Evolutionary conservation across 2,329 filamentous ascomycete genomes (phyloP), one percentile per base, ranked within the genome.

Genomic region (Pestalotiopsis sp.): DNA sequence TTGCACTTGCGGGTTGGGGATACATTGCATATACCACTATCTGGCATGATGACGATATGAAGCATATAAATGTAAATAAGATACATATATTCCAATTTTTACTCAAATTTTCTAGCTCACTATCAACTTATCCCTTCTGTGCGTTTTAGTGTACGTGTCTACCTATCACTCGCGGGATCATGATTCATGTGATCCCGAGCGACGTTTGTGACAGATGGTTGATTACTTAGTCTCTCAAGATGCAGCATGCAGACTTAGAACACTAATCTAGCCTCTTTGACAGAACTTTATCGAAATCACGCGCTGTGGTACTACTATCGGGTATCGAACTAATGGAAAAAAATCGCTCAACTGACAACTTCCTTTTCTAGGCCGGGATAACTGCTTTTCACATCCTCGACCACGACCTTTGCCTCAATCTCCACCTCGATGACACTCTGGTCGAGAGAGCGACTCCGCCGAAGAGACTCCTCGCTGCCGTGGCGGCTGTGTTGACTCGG

Each of bases 361-460:
- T 63, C 38, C 17, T 27, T 27, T 31, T 14, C 36, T 23, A n/a
- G 60, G 17, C 23, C 20, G 27, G 14, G 20, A 20, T 27, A 41
- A 17, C 38, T 63, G 17, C 14, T 31, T 31, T 39, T 65, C 20
- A 65, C 64, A 58, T 58, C 49, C 25, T 67, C 65, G 4, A 67
- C 49, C 12, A 67, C 65, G 23, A 67, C 56, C 20, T 27, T 60
- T 13, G 65, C 52, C n/a, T 59, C 57, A 23, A 67, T 52, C 52
- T 67, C 57, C 36, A 67, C 52, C 38, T 67, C 45, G 20, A 67
- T 64, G 17, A 36, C 59, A 27, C 59, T 67, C 4, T 64, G 36
- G 4, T 39, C 65, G 0, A 61, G 36, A 31, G 52, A 52, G 7
- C 13, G 17, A 17, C 45, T 38, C 20, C 49, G 13, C 57, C 49